Conservation (phyloP, 805 yeast species). For the Kazachstania kunashirensis region DNA sequence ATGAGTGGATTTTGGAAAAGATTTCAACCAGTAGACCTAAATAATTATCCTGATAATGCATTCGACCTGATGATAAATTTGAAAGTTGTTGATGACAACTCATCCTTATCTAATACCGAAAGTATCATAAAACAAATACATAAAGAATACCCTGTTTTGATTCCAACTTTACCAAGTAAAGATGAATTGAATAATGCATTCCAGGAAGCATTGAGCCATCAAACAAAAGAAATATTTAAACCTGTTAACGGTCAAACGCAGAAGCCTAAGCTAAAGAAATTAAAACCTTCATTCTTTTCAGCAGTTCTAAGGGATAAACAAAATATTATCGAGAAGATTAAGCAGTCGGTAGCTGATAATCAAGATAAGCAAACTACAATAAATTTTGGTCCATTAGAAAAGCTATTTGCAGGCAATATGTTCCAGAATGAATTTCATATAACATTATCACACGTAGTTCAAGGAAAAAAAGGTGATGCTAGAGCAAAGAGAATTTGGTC, state of each 20-base stretch:
- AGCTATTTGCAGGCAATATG: constrained; percentile 19
- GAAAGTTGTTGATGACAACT: constrained; percentile 32
- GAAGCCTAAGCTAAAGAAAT: constrained; percentile 9
- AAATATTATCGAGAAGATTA: constrained; percentile 10
- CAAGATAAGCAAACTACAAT: not conserved
- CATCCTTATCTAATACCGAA: constrained; percentile 43
- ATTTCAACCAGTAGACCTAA: constrained; percentile 48
- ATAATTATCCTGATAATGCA: constrained; percentile 45
- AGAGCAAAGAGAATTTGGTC: constrained; percentile 24
- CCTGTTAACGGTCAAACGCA: constrained; percentile 9
- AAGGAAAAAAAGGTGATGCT: constrained; percentile 25
- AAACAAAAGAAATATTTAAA: constrained; percentile 38
- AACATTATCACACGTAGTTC: constrained; percentile 47
- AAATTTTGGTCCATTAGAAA: not conserved
- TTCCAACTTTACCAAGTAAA: constrained; percentile 34
- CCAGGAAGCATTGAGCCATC: constrained; percentile 41
- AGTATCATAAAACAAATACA: constrained; percentile 34
- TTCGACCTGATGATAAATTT: constrained; percentile 63
- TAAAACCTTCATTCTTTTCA: constrained; percentile 39
- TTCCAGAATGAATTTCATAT: constrained; percentile 55
- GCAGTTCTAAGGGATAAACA: constrained; percentile 28
- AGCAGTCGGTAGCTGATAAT: constrained; percentile 1
- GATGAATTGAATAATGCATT: constrained; percentile 40
- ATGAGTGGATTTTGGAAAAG: constrained; percentile 66
- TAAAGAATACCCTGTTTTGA: constrained; percentile 36